Evolutionary conservation across 306 rosid genomes (phyloP).

Genomic region (Prunus mira): DNA sequence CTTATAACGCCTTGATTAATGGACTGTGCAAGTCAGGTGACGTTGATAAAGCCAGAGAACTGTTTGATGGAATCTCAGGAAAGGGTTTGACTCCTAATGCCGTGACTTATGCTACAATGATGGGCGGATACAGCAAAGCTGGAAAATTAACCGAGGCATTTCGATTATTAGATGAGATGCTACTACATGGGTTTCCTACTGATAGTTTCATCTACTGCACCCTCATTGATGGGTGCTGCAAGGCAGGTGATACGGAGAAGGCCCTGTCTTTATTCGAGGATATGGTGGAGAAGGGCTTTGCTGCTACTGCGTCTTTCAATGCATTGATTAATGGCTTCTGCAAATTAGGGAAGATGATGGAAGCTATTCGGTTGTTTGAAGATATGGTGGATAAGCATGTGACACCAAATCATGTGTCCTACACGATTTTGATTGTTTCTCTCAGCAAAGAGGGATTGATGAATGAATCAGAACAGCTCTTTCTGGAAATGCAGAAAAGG

Average conservation of each 20-base stretch:
- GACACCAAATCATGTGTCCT: slow-evolving; percentile 31
- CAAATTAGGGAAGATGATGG: slow-evolving; percentile 28
- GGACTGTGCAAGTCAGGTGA: slow-evolving; percentile 49
- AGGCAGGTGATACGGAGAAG: slow-evolving; percentile 33
- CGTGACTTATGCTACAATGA: slow-evolving; percentile 42
- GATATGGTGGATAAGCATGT: slow-evolving; percentile 29
- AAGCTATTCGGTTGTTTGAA: slow-evolving; percentile 38
- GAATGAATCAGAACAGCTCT: slow-evolving; percentile 38
- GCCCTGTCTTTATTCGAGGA: slow-evolving; percentile 32
- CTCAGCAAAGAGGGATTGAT: slow-evolving; percentile 31
- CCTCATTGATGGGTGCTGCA: slow-evolving; percentile 47
- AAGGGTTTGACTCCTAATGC: slow-evolving; percentile 36
- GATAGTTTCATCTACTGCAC: slow-evolving; percentile 31
- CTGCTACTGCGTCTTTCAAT: slow-evolving; percentile 33
- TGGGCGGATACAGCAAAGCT: slow-evolving; percentile 42
- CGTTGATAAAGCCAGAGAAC: slow-evolving; percentile 32
- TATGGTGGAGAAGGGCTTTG: slow-evolving; percentile 33
- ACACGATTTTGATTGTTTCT: slow-evolving; percentile 34
- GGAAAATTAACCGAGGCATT: slow-evolving; percentile 40
- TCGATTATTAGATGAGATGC: slow-evolving; percentile 37
- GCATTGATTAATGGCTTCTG: slow-evolving; percentile 40
- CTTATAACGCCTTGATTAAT: slow-evolving; percentile 38
- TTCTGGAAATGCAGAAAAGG: slow-evolving; percentile 35
- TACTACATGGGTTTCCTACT: slow-evolving; percentile 28
- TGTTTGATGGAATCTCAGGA: slow-evolving; percentile 33